These are phyloP conservation scores for Euphorbia corollata DNA, from an alignment of 441 rosid genomes.

Conservation along the genomic window DNA sequence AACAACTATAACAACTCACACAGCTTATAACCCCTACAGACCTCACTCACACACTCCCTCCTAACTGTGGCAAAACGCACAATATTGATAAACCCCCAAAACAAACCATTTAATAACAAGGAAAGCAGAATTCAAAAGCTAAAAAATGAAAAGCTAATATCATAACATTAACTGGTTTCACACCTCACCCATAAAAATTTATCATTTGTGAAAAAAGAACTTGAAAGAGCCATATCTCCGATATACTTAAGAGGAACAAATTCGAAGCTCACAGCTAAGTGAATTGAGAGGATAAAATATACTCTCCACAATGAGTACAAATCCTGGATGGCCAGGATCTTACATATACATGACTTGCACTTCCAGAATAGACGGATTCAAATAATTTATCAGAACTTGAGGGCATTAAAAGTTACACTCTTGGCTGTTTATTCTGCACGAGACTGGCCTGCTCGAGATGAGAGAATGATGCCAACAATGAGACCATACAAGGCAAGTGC, in stretches of 20 bases:
- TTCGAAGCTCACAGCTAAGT: background rate
- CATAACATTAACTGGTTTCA: background rate
- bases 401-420: background rate
- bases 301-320: background rate
- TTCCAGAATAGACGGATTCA: background rate
- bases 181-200: background rate
- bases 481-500: constrained; percentile 71
- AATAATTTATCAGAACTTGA: constrained; percentile 5
- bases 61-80: no score
- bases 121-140: no score
- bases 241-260: background rate
- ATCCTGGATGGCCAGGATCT: background rate
- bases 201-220: background rate
- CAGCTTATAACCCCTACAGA: no score
- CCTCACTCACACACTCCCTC: no score
- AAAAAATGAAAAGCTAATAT: no score
- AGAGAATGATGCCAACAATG: constrained; percentile 70
- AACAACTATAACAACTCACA: no score
- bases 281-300: background rate
- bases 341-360: constrained; percentile 8
- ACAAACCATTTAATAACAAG: no score
- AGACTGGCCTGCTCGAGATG: constrained; percentile 78
- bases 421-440: constrained; percentile 43
- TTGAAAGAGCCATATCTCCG: background rate
- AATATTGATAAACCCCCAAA: no score